Percentiles rank a stretch among this genome's conserved stretches.
Conservation (phyloP, 495 filamentous ascomycete genomes). For the Elaphomyces granulatus region DNA sequence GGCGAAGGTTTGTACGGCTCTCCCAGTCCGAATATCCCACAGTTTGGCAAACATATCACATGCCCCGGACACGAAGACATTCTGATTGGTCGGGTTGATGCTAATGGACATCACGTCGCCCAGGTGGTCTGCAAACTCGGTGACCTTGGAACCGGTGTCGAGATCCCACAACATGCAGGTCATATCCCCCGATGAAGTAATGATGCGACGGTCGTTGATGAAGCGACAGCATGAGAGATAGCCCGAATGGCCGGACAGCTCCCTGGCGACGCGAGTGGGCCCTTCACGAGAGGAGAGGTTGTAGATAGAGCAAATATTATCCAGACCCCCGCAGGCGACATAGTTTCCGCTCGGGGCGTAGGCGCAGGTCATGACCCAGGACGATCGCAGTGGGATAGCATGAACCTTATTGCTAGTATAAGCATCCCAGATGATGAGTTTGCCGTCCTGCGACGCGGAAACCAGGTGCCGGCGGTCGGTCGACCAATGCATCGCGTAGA, state of each 20-base stretch:
- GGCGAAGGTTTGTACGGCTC: constrained; percentile 96
- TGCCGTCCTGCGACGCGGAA: constrained; percentile 96
- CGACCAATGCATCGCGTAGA: constrained; percentile 99
- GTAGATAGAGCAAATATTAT: constrained; percentile 99
- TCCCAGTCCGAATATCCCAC: constrained; percentile 97
- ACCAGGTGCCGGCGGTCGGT: constrained; percentile 96
- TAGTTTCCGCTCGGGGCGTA: constrained; percentile 98
- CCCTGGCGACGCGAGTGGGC: constrained; percentile 87
- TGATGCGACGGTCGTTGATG: constrained; percentile 94
- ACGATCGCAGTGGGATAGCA: constrained; percentile 94
- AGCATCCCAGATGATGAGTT: constrained; percentile 99
- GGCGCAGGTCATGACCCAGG: constrained; percentile 99
- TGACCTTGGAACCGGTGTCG: constrained; percentile 91
- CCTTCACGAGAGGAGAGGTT: constrained; percentile 94
- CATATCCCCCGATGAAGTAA: constrained; percentile 98
- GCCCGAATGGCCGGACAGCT: constrained; percentile 92
- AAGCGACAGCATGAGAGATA: constrained; percentile 98
- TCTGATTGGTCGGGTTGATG: constrained; percentile 98
- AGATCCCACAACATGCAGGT: constrained; percentile 99
- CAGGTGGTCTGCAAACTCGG: constrained; percentile 95
- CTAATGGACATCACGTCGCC: constrained; percentile 99
- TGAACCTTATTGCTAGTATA: constrained; percentile 99
- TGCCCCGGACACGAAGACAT: constrained; percentile 88
- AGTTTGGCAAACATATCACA: constrained; percentile 98
- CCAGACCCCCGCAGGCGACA: constrained; percentile 93